These are phyloP conservation scores for Astrephomene gubernaculifera DNA, from an alignment of 139 green algal species.

Conservation along the genomic window DNA sequence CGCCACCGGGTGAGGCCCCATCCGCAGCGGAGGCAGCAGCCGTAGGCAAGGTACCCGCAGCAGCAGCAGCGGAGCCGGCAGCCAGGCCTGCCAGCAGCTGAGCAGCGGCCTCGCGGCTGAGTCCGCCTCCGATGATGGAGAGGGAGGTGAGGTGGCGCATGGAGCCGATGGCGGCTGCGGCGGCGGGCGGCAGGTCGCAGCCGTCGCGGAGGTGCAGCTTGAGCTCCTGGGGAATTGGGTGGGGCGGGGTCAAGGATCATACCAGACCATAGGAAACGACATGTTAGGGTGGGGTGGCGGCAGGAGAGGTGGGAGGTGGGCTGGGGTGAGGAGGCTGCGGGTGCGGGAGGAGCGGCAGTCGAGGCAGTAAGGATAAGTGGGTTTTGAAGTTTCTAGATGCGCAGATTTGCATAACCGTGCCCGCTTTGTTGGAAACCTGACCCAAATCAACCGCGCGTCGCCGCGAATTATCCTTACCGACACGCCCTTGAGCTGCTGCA, in stretches of 20 bases:
- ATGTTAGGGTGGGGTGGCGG: too few species aligned
- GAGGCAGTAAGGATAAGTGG: too few species aligned
- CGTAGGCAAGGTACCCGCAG: background rate
- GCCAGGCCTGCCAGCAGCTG: constrained; percentile 26
- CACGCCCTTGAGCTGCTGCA: constrained; percentile 30
- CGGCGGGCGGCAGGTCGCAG: constrained; percentile 33
- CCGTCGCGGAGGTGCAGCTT: constrained; percentile 20
- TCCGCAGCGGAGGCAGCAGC: background rate
- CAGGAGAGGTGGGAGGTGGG: too few species aligned
- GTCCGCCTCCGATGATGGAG: background rate
- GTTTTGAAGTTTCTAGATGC: too few species aligned
- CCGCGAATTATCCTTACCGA: background rate
- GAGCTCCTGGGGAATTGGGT: constrained; percentile 15
- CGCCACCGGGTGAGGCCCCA: background rate
- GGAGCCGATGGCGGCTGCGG: constrained; percentile 22
- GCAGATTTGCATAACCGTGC: too few species aligned
- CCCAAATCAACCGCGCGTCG: too few species aligned
- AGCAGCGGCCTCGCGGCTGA: background rate
- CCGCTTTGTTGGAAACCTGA: too few species aligned
- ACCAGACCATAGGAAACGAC: too few species aligned
- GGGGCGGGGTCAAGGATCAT: too few species aligned
- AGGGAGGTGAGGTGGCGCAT: constrained; percentile 26
- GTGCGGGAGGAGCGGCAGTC: too few species aligned
- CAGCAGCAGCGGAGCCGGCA: background rate
- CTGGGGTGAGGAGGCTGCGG: too few species aligned